These are phyloP conservation scores for Rubia tinctorum DNA, from an alignment of 305 asterid genomes.

Conservation along the genomic window DNA sequence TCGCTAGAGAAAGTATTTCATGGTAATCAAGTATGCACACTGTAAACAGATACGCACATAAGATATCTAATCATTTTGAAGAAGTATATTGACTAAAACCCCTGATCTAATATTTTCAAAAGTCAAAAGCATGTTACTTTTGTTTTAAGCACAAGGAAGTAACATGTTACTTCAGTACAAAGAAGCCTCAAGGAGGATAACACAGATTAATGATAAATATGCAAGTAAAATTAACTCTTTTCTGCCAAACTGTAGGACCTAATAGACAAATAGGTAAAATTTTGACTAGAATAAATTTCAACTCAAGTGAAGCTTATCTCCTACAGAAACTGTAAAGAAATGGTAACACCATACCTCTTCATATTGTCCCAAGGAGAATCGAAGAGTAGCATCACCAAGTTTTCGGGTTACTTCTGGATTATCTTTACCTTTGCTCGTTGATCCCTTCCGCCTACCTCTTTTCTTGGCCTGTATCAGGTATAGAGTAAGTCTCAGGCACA, in stretches of 20 bases:
- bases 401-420: slow-evolving; percentile 58
- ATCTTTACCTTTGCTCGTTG: slow-evolving; percentile 48
- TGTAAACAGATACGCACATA: background rate
- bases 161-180: background rate
- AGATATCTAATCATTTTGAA: background rate
- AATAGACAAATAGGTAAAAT: background rate
- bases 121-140: background rate
- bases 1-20: background rate
- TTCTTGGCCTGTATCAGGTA: slow-evolving; percentile 37
- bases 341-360: slow-evolving; percentile 51
- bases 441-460: slow-evolving; percentile 71
- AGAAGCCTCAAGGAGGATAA: background rate
- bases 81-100: background rate
- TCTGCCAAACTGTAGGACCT: background rate
- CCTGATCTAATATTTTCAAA: background rate
- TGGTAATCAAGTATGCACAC: background rate
- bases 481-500: background rate
- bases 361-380: slow-evolving; percentile 53
- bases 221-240: background rate
- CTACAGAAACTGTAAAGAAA: slow-evolving; percentile 7
- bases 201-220: background rate
- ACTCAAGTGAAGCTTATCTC: slow-evolving; percentile 8
- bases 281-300: background rate
- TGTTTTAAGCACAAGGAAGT: background rate
- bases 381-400: slow-evolving; percentile 84